phyloP scores from a whole-genome alignment of 2,329 filamentous ascomycete species.

The Acrodontium crateriforme region DNA sequence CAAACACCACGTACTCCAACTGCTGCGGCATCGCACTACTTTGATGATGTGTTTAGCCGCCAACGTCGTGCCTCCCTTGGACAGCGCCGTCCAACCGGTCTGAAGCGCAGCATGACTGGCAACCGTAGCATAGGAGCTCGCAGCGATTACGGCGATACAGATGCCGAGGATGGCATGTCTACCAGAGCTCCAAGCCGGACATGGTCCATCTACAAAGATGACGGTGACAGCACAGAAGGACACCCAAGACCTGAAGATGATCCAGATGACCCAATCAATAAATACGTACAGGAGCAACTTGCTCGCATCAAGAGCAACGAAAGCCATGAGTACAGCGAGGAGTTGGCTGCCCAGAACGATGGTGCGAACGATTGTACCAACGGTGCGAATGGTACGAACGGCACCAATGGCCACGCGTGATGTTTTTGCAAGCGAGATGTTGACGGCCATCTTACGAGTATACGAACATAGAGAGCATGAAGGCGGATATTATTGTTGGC shows the following conservation, averaged over 20 bases:
- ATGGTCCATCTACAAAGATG: conserved; percentile 39
- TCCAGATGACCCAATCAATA: conserved; percentile 51
- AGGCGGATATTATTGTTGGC: no score
- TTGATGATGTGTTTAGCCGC: conserved; percentile 73
- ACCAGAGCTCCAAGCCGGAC: conserved; percentile 20
- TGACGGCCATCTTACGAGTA: no score
- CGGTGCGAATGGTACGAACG: no score
- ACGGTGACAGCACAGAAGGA: conserved; percentile 28
- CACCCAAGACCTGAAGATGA: conserved; percentile 19
- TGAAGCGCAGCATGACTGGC: conserved; percentile 17
- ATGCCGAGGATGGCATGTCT: conserved; percentile 11
- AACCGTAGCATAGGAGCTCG: conserved; percentile 65
- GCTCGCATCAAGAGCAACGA: conserved; percentile 53
- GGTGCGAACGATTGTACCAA: conserved; percentile 15
- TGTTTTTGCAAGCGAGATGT: no score
- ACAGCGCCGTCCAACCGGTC: conserved; percentile 60
- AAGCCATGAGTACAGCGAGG: conserved; percentile 42
- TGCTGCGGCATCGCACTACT: conserved; percentile 78
- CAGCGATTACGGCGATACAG: conserved; percentile 49
- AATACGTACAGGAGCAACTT: conserved; percentile 72
- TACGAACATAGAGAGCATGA: no score
- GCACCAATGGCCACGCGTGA: no score
- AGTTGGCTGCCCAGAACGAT: conserved; percentile 43
- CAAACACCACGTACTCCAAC: conserved; percentile 84
- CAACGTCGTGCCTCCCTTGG: conserved; percentile 27